Base-by-base conservation (phyloP, 1,284 basidiomycete species). In the Apiotrichum porosum region DNA sequence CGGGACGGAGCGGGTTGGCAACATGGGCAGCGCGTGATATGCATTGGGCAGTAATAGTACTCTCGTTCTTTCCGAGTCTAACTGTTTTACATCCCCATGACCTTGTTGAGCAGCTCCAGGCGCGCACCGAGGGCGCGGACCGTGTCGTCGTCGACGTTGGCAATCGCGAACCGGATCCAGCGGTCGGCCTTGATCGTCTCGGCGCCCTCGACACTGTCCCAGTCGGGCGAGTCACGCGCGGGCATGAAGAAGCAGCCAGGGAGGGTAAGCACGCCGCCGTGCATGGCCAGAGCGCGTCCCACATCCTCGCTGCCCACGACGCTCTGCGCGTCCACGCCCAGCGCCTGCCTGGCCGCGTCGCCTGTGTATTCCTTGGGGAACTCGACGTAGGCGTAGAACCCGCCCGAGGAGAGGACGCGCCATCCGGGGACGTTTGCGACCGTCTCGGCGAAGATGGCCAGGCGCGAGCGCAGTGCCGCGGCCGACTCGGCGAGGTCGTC, bases 311-410 rank as follows among this genome's bases (percentile, higher is more conserved):
- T 62, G 6, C 63, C 62, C 26, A 64, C 49, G 17, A 37, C 37
- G 30, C 56, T 57, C 22, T 40, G 36, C 70, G 74, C 23, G 52
- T 84, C 79, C 54, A 74, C 63, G 6, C 81, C 85, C 22, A 88
- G 71, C 22, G 77, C 72, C n/a, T 31, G 26, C 17, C 71, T 68
- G 6, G 77, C 62, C 2, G 71, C 70, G 64, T 82, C 88, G 0
- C 52, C 56, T 65, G 80, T 77, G 64, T 83, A 89, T 0, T 47
- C 56, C 8, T 23, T 30, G 1, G 87, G 87, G 60, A 88, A 86
- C 42, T 75, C 72, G 46, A 88, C 84, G 61, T 85, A 88, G 3
- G 85, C 84, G 57, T 81, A 89, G 68, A 83, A 88, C 0, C 81
- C 85, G 3, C 86, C 85, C 36, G 80, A 80, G 1, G 80, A 78